phyloP scores from a whole-genome alignment of 768 basidiomycete species.

The Trametes punicea region DNA sequence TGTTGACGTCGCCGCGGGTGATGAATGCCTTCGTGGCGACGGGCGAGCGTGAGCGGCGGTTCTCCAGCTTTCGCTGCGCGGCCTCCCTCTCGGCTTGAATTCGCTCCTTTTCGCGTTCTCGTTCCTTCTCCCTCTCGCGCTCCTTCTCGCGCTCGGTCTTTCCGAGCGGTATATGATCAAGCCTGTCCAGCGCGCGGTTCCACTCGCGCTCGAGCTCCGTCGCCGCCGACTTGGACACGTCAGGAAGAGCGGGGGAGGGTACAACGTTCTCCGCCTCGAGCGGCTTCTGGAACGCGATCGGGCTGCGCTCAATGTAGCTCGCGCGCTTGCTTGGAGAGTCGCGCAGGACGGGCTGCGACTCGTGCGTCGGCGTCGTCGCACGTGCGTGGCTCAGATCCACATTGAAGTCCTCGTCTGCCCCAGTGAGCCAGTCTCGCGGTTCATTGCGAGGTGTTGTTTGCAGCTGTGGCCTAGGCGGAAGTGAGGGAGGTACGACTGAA shows the following conservation, averaged over 20 bases:
- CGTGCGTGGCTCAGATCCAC: constrained; percentile 16
- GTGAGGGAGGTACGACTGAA: constrained; percentile 17
- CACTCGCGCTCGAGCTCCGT: constrained; percentile 17
- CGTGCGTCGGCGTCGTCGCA: constrained; percentile 22
- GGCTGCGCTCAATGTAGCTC: constrained; percentile 56
- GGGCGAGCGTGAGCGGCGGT: constrained; percentile 6
- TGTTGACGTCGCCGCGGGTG: constrained; percentile 16
- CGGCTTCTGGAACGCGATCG: constrained; percentile 27
- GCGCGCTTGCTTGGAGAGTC: constrained; percentile 72
- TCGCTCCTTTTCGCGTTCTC: constrained; percentile 8
- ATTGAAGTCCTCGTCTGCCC: constrained; percentile 46
- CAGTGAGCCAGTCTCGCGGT: constrained; percentile 73
- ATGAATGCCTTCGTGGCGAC: constrained; percentile 20
- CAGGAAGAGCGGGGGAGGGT: background rate
- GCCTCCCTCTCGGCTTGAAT: constrained; percentile 5
- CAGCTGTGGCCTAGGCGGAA: constrained; percentile 25
- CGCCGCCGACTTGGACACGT: background rate
- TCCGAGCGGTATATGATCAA: constrained; percentile 8
- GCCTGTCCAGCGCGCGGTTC: constrained; percentile 12
- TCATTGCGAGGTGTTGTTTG: constrained; percentile 23
- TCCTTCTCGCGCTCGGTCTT: constrained; percentile 14
- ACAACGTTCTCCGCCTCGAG: constrained; percentile 29
- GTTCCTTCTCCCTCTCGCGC: constrained; percentile 8
- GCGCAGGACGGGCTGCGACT: constrained; percentile 48
- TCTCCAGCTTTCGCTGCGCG: constrained; percentile 9